Percentiles rank a stretch among this genome's conserved stretches.
Conservation (phyloP, 257 asterid genomes). For the Anisodus tanguticus region DNA sequence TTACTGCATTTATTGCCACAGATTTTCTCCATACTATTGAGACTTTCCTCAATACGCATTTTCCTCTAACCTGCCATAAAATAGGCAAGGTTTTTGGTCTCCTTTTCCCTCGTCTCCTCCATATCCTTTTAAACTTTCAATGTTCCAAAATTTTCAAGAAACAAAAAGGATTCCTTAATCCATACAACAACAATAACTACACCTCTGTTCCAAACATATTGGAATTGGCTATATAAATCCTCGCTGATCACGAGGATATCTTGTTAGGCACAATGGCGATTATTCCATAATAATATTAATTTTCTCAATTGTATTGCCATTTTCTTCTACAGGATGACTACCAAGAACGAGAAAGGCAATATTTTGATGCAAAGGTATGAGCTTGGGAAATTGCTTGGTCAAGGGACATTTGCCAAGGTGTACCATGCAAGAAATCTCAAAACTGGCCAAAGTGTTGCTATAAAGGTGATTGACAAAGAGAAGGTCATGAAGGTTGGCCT, state of each 20-base stretch:
- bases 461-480: conserved; percentile 75
- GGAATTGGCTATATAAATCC: neutral
- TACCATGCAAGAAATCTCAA: conserved; percentile 66
- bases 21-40: neutral
- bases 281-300: neutral
- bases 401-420: conserved; percentile 90
- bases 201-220: neutral
- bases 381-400: conserved; percentile 77
- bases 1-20: neutral
- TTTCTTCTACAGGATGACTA: neutral
- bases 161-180: conserved; percentile 4
- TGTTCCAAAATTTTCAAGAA: neutral
- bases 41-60: neutral
- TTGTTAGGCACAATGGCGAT: neutral
- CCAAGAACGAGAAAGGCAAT: conserved; percentile 59
- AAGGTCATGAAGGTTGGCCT: conserved; percentile 65
- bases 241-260: neutral
- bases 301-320: neutral
- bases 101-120: neutral
- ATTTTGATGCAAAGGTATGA: conserved; percentile 77
- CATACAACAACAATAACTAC: neutral
- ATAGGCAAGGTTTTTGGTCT: conserved; percentile 23
- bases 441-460: conserved; percentile 69
- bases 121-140: neutral
- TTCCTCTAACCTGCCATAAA: conserved; percentile 28